Conservation (phyloP, 805 yeast species). For the Candida ulmi region DNA sequence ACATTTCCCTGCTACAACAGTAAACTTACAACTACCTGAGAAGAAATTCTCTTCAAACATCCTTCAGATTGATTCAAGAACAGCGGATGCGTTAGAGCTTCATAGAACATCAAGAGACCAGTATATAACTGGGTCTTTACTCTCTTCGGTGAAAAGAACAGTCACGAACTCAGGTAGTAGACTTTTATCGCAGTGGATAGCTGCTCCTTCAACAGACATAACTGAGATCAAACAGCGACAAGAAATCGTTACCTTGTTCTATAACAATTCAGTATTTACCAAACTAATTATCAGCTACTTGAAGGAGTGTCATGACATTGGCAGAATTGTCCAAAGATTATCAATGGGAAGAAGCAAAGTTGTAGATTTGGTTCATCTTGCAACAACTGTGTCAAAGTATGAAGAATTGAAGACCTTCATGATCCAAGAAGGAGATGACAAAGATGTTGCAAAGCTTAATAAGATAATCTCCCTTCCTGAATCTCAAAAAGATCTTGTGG, state of each 20-base stretch:
- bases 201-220: slow-evolving; percentile 66
- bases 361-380: slow-evolving; percentile 37
- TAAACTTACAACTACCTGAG: slow-evolving; percentile 63
- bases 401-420: slow-evolving; percentile 23
- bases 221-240: slow-evolving; percentile 54
- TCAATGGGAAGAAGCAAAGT: slow-evolving; percentile 44
- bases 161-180: slow-evolving; percentile 80
- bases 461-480: slow-evolving; percentile 23
- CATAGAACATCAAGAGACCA: slow-evolving; percentile 52
- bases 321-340: slow-evolving; percentile 52
- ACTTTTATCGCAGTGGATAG: slow-evolving; percentile 72
- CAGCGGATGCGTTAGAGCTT: slow-evolving; percentile 72
- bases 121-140: slow-evolving; percentile 60
- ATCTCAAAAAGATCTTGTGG: slow-evolving; percentile 36
- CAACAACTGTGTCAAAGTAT: slow-evolving; percentile 33
- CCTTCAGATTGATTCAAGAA: slow-evolving; percentile 77
- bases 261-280: slow-evolving; percentile 24
- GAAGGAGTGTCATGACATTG: slow-evolving; percentile 48
- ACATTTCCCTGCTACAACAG: slow-evolving; percentile 63
- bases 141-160: slow-evolving; percentile 67
- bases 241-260: slow-evolving; percentile 39
- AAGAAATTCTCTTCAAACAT: slow-evolving; percentile 44
- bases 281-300: slow-evolving; percentile 31
- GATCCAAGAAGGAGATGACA: slow-evolving; percentile 14
- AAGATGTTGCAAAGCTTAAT: slow-evolving; percentile 23